phyloP scores from a whole-genome alignment of 371 early-diverging fungal species.

The Mortierella sp. region DNA sequence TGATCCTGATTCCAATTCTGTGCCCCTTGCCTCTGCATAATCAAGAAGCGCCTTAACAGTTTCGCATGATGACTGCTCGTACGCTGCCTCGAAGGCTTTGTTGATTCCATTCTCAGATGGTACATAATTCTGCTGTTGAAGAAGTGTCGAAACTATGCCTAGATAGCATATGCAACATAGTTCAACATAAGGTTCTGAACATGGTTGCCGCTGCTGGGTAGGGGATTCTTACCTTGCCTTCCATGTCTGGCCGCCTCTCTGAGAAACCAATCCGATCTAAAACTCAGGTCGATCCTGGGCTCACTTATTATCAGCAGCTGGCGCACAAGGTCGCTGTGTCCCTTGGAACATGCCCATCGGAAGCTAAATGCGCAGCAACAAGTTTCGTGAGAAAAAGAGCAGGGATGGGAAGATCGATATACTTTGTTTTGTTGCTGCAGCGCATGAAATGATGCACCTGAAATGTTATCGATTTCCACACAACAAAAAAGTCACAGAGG shows the following conservation, averaged over 20 bases:
- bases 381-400: neutral
- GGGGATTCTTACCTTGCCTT: constrained; percentile 30
- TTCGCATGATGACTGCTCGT: constrained; percentile 36
- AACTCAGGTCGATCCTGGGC: constrained; percentile 36
- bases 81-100: constrained; percentile 51
- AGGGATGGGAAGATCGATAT: neutral
- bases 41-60: constrained; percentile 40
- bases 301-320: constrained; percentile 20
- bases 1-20: constrained; percentile 13
- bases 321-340: constrained; percentile 28
- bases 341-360: constrained; percentile 54
- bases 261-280: constrained; percentile 47
- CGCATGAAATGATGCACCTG: too few relatives aligned
- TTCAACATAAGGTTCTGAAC: too few relatives aligned
- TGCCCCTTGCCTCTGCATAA: constrained; percentile 40
- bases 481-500: neutral
- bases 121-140: constrained; percentile 27
- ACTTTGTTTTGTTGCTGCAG: neutral
- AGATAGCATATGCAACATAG: too few relatives aligned
- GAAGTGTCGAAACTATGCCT: constrained; percentile 26
- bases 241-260: constrained; percentile 52
- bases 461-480: neutral
- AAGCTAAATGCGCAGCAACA: constrained; percentile 21
- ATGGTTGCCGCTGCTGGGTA: neutral
- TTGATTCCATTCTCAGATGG: constrained; percentile 53